Evolutionary conservation across 1,139 yeast species (phyloP).

Genomic region (Pichia sp.): DNA sequence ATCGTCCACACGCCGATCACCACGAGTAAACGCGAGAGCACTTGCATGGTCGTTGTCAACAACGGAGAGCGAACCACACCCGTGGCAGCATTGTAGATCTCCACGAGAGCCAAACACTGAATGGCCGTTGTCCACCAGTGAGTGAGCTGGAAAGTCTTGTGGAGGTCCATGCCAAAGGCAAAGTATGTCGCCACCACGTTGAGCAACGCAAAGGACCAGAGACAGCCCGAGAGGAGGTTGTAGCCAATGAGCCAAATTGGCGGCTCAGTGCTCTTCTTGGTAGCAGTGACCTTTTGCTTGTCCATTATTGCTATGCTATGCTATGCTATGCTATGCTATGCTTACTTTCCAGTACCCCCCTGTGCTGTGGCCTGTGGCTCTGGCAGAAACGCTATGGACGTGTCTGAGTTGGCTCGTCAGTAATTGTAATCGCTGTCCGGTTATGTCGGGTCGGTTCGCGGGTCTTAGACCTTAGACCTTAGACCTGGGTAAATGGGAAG

Average conservation of each 20-base stretch:
- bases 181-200: slow-evolving; percentile 37
- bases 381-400: too few relatives aligned
- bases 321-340: too few relatives aligned
- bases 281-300: too few relatives aligned
- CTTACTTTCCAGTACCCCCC: too few relatives aligned
- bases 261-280: too few relatives aligned
- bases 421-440: too few relatives aligned
- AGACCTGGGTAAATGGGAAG: too few relatives aligned
- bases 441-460: too few relatives aligned
- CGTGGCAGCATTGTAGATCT: slow-evolving; percentile 65
- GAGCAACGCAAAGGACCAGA: slow-evolving; percentile 57
- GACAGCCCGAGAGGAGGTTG: slow-evolving; percentile 57
- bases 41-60: slow-evolving; percentile 79
- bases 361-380: too few relatives aligned
- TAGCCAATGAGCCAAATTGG: slow-evolving; percentile 29
- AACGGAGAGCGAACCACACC: slow-evolving; percentile 85
- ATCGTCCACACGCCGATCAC: slow-evolving; percentile 76
- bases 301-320: too few relatives aligned
- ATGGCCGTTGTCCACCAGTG: slow-evolving; percentile 54
- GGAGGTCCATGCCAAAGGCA: slow-evolving; percentile 45
- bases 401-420: too few relatives aligned
- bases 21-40: slow-evolving; percentile 72
- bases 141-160: slow-evolving; percentile 48
- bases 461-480: too few relatives aligned
- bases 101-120: slow-evolving; percentile 81